phyloP scores from a whole-genome alignment of 352 stramenopile species.

The Phytopythium sindhum region DNA sequence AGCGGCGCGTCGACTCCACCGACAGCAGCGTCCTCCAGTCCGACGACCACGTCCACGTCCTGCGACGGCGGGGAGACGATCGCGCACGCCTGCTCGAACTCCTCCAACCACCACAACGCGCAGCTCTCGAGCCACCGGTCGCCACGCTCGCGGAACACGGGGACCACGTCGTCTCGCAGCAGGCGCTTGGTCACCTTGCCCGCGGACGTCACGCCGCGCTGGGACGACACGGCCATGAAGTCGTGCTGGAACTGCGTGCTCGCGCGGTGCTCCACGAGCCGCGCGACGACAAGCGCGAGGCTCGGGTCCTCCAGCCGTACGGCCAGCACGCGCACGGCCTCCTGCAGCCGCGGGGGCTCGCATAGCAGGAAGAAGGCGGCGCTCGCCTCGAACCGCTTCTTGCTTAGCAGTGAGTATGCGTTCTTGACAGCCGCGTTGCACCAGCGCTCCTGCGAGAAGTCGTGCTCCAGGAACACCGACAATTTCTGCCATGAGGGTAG shows the following conservation, averaged over 20 bases:
- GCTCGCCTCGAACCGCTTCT: constrained; percentile 89
- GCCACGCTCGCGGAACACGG: constrained; percentile 48
- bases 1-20: constrained; percentile 18
- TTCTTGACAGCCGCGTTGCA: constrained; percentile 91
- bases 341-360: constrained; percentile 90
- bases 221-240: constrained; percentile 36
- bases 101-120: constrained; percentile 80
- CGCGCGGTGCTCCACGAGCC: constrained; percentile 80
- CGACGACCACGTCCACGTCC: constrained; percentile 43
- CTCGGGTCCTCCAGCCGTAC: constrained; percentile 85
- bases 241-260: constrained; percentile 49
- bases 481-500: constrained; percentile 39
- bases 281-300: constrained; percentile 87
- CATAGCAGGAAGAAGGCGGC: constrained; percentile 93
- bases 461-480: constrained; percentile 70
- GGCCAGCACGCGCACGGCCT: constrained; percentile 87
- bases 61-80: constrained; percentile 66
- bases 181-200: constrained; percentile 49
- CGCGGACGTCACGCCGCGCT: constrained; percentile 57
- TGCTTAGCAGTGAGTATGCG: constrained; percentile 92
- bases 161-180: constrained; percentile 66
- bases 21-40: constrained; percentile 9
- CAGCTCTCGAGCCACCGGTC: constrained; percentile 80
- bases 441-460: constrained; percentile 83
- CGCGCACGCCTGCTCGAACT: constrained; percentile 78